Conservation (phyloP, 163 green algal species). For the Trebouxiophyceae sp. region DNA sequence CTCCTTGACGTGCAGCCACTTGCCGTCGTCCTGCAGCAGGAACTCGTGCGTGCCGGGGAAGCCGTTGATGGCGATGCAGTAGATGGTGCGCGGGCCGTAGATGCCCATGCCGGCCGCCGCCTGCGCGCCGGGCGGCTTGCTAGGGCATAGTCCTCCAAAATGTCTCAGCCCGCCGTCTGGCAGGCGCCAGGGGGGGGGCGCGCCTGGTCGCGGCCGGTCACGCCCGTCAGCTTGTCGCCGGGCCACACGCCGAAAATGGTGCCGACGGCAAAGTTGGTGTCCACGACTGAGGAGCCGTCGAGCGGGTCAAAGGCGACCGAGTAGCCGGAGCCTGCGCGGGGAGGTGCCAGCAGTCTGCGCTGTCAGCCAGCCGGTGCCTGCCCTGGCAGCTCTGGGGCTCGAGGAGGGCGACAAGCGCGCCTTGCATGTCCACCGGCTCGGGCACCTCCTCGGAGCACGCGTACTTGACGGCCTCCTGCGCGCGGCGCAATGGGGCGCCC, state of each 20-base stretch:
- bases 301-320: constrained; percentile 91
- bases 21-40: constrained; percentile 89
- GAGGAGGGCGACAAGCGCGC: neutral
- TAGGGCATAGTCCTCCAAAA: no score
- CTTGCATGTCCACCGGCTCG: constrained; percentile 84
- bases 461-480: constrained; percentile 72
- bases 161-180: no score
- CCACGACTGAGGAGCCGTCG: constrained; percentile 88
- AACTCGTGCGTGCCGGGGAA: constrained; percentile 88
- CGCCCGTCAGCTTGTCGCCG: constrained; percentile 64
- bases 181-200: neutral
- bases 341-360: no score
- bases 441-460: constrained; percentile 95
- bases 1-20: constrained; percentile 97
- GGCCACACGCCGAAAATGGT: constrained; percentile 94
- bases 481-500: no score
- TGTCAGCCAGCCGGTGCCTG: no score
- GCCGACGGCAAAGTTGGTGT: constrained; percentile 93
- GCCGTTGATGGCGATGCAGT: constrained; percentile 83
- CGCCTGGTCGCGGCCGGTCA: constrained; percentile 58
- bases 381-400: neutral
- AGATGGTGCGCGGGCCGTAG: constrained; percentile 87
- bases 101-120: constrained; percentile 83
- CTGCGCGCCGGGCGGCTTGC: no score
- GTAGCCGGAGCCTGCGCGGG: constrained; percentile 62